Base-by-base conservation (phyloP, 2,329 filamentous ascomycete species). In the Elsinoe arachidis region DNA sequence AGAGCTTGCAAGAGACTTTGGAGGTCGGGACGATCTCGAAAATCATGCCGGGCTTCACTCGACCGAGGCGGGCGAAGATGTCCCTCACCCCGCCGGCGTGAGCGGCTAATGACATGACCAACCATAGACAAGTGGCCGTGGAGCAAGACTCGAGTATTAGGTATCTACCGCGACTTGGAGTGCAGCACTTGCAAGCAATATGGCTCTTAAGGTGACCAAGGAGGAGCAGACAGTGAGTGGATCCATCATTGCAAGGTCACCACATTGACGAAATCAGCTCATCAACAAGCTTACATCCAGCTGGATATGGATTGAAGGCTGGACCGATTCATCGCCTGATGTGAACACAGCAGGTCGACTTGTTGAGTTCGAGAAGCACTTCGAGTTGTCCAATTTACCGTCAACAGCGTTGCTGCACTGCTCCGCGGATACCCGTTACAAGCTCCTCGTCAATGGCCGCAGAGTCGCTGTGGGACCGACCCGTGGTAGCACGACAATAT, bases 371-470 rank as follows among this genome's bases (percentile, higher is more conserved):
- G 63, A 57, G 2, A 66, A 67, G 5, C 49, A 58, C 3, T 57
- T 72, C 52, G 46, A 57, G 26, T 59, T 71, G 4, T 11, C 49
- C 1, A 23, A 60, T 2, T 2, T 11, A 4, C 64, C 68, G 4
- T 56, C 12, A 0, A n/a, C 26, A 9, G 60, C 68, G 11, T 21
- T 65, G 4, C 41, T 73, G 10, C 62, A 66, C 55, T 65, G 70
- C 59, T 69, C 72, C 1, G 73, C 73, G 5, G 73, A 76, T 37
- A 76, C 74, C 4, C 66, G 72, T 7, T 76, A 76, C 63, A 75
- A 76, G 55, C 63, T 76, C 2, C 66, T 64, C 26, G 65, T 76
- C 39, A 76, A 76, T 63, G 66, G 67, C 2, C 51, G n/a, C 0
- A 65, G 68, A 9, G 64, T 73, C 12, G 65, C 68, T 2, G 66